These are phyloP conservation scores for Phytophthora cryptogea DNA, from an alignment of 352 stramenopile genomes.

Conservation along the genomic window DNA sequence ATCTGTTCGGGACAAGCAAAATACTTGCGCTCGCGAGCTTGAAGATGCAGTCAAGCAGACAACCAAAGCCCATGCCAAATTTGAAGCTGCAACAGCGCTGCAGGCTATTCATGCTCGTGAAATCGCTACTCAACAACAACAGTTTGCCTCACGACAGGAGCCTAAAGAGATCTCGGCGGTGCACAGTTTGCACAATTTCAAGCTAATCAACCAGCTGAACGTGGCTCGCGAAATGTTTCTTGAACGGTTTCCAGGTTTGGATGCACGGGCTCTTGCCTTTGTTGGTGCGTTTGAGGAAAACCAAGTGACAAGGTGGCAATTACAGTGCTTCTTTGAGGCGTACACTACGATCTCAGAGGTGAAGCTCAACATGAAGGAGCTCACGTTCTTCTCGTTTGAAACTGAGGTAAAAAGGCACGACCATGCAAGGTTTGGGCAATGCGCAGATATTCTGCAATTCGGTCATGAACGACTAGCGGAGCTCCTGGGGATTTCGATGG, in stretches of 20 bases:
- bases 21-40: conserved; percentile 37
- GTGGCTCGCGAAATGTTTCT: conserved; percentile 67
- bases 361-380: conserved; percentile 55
- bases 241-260: conserved; percentile 62
- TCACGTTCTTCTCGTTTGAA: conserved; percentile 57
- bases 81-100: conserved; percentile 11
- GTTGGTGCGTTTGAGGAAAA: conserved; percentile 46
- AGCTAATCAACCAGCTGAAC: conserved; percentile 42
- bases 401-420: conserved; percentile 60
- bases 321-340: conserved; percentile 64
- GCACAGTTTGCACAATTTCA: conserved; percentile 48
- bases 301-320: conserved; percentile 61
- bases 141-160: conserved; percentile 34
- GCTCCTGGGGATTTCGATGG: conserved; percentile 51
- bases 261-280: conserved; percentile 65
- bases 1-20: conserved; percentile 45
- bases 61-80: conserved; percentile 19
- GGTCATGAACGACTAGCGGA: conserved; percentile 65
- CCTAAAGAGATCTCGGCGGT: conserved; percentile 60
- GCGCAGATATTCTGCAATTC: conserved; percentile 61
- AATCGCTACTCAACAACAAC: conserved; percentile 25
- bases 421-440: conserved; percentile 42
- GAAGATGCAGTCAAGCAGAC: conserved; percentile 32
- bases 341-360: conserved; percentile 62
- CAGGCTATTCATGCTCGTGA: conserved; percentile 19